Base-by-base conservation (phyloP, 1,284 basidiomycete species). In the Vanrija pseudolonga region DNA sequence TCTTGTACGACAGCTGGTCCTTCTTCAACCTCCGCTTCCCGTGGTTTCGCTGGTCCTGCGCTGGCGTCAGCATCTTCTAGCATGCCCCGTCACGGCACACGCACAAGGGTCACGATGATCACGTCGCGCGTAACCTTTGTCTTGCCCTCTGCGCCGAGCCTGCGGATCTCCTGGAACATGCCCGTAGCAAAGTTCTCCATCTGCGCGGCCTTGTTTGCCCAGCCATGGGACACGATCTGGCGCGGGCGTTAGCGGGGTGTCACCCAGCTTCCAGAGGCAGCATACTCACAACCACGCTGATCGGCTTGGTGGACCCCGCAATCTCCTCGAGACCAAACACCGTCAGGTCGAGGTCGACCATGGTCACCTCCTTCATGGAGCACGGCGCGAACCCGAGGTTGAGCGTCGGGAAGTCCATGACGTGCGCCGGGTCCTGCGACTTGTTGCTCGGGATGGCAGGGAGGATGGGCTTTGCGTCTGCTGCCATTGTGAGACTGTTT, bases 11-110 rank as follows among this genome's bases (percentile, higher is more conserved):
- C 24, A 81, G 66, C 66, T 88, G 88, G 20, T 81, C 80, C 32
- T 71, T 74, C 22, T 74, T 63, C 12, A 51, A 44, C 49, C 39
- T 45, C 23, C 58, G 51, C 44, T 73, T 72, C 8, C 88, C 89
- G 61, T 90, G 89, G 65, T 90, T 90, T 3, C 88, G 80, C 63
- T 89, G 87, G 63, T 90, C 88, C 88, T 89, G 59, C 9, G 39
- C 9, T 6, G 26, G 26, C 3, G 45, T 51, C 40, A 47, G 43
- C 14, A 7, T 8, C 2, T n/a, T 2, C 9, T 20, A 19, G 23
- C 18, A 28, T 23, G 11, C 19, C 11, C 2, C 14, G n/a, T n/a
- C n/a, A n/a, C n/a, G n/a, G n/a, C n/a, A n/a, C 1, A 62, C 67
- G 41, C 28, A 73, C 74, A 12, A 76, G 50, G 1, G 73, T 74